Evolutionary conservation across 106 monocot genomes (phyloP).

Genomic region (Xerophyta viscosa): DNA sequence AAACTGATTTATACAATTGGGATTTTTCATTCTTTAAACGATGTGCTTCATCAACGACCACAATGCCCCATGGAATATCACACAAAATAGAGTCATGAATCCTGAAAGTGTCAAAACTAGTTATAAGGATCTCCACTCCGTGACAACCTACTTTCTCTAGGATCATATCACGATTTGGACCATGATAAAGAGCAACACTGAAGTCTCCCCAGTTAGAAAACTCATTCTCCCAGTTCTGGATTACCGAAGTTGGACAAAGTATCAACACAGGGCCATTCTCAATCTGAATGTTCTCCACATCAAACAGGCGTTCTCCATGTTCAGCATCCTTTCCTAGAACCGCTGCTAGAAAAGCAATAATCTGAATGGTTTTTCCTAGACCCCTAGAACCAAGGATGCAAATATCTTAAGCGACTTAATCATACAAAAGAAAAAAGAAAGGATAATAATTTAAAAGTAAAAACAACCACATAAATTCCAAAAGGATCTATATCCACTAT

Average conservation of each 20-base stretch:
- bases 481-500: too few relatives aligned
- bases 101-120: conserved; percentile 93
- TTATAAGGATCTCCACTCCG: conserved; percentile 62
- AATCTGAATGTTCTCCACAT: neutral
- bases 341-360: conserved; percentile 85
- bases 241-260: conserved; percentile 92
- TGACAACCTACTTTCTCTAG: conserved; percentile 52
- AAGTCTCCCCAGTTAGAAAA: conserved; percentile 76
- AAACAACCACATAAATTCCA: too few relatives aligned
- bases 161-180: conserved; percentile 83
- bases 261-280: conserved; percentile 57
- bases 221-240: conserved; percentile 93
- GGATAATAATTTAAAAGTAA: too few relatives aligned
- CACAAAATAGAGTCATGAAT: conserved; percentile 63
- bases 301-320: conserved; percentile 7
- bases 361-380: conserved; percentile 92
- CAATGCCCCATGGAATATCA: conserved; percentile 65
- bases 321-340: conserved; percentile 52
- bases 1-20: conserved; percentile 64
- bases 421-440: too few relatives aligned
- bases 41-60: conserved; percentile 91
- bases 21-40: conserved; percentile 96
- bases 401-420: too few relatives aligned
- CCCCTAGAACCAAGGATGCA: conserved; percentile 62
- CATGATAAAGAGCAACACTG: conserved; percentile 74